Conservation (phyloP, 2,329 filamentous ascomycete species). For the Phaeosphaeriaceae sp. region DNA sequence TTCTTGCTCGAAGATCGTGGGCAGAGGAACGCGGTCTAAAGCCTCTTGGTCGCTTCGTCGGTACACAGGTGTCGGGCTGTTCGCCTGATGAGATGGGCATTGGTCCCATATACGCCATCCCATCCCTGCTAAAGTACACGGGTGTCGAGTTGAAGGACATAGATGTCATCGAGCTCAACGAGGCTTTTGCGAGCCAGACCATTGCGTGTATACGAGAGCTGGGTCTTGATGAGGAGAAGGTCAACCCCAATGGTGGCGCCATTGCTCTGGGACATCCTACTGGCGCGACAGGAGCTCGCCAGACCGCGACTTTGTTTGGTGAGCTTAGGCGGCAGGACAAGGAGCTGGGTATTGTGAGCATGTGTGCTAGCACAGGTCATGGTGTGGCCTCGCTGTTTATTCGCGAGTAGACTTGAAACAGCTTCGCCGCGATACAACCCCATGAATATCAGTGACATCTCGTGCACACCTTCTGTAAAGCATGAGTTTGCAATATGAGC, state of each 20-base stretch:
- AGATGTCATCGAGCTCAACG: slow-evolving; percentile 92
- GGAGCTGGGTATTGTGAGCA: slow-evolving; percentile 85
- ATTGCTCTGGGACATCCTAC: slow-evolving; percentile 84
- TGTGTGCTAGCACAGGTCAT: slow-evolving; percentile 66
- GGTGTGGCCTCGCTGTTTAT: slow-evolving; percentile 44
- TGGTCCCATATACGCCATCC: slow-evolving; percentile 74
- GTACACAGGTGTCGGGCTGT: slow-evolving; percentile 88
- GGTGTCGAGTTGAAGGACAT: slow-evolving; percentile 80
- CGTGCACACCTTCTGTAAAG: background rate
- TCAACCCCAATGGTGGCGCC: slow-evolving; percentile 82
- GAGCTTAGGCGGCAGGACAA: slow-evolving; percentile 72
- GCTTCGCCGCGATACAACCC: background rate
- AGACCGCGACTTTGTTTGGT: slow-evolving; percentile 82
- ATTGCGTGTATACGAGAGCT: slow-evolving; percentile 81
- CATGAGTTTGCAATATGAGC: no score
- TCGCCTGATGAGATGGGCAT: slow-evolving; percentile 97
- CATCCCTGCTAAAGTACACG: slow-evolving; percentile 82
- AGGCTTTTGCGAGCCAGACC: slow-evolving; percentile 96
- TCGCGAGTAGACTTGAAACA: slow-evolving; percentile 22
- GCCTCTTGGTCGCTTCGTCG: slow-evolving; percentile 91
- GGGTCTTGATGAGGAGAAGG: slow-evolving; percentile 74
- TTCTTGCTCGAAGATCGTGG: slow-evolving; percentile 92
- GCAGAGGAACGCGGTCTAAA: slow-evolving; percentile 86
- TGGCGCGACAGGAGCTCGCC: slow-evolving; percentile 76
- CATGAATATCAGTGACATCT: background rate